Evolutionary conservation across 2,329 filamentous ascomycete genomes (phyloP).

Genomic region (Phoma sp.): DNA sequence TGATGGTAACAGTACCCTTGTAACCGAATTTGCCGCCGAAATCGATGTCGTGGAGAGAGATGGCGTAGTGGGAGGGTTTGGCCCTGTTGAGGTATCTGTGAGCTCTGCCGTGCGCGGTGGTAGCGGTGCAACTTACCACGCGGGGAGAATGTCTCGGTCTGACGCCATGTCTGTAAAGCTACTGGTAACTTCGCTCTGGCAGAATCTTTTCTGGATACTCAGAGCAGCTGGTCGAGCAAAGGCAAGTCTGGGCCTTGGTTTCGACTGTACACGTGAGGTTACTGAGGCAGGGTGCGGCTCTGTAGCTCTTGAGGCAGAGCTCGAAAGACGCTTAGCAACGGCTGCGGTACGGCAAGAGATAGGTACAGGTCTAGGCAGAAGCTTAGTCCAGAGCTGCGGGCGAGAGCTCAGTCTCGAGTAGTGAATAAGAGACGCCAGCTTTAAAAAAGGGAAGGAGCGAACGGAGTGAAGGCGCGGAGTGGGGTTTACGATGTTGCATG

Average conservation of each 20-base stretch:
- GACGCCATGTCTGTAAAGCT: constrained; percentile 51
- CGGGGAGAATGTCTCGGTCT: constrained; percentile 55
- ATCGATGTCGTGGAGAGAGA: constrained; percentile 82
- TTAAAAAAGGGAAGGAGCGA: constrained; percentile 24
- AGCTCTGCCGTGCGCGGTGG: constrained; percentile 12
- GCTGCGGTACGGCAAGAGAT: constrained; percentile 15
- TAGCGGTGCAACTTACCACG: constrained; percentile 45
- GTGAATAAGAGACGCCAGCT: constrained; percentile 41
- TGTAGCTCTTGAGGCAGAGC: constrained; percentile 25
- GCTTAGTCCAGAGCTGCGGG: constrained; percentile 33
- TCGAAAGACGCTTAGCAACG: constrained; percentile 23
- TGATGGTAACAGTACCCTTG: constrained; percentile 83
- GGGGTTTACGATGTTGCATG: constrained; percentile 9
- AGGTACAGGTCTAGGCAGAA: constrained; percentile 20
- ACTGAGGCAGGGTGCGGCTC: constrained; percentile 21
- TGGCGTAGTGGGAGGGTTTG: constrained; percentile 83
- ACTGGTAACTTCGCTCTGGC: constrained; percentile 41
- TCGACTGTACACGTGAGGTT: constrained; percentile 22
- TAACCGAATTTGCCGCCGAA: constrained; percentile 76
- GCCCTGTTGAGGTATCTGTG: constrained; percentile 57
- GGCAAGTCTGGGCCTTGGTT: constrained; percentile 22
- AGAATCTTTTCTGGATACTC: constrained; percentile 35
- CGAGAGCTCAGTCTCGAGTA: constrained; percentile 47
- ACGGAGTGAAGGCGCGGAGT: constrained; percentile 11
- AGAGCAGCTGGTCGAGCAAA: constrained; percentile 20